Conservation (phyloP, 164 flowering plant genomes). For the Hamamelis virginiana region DNA sequence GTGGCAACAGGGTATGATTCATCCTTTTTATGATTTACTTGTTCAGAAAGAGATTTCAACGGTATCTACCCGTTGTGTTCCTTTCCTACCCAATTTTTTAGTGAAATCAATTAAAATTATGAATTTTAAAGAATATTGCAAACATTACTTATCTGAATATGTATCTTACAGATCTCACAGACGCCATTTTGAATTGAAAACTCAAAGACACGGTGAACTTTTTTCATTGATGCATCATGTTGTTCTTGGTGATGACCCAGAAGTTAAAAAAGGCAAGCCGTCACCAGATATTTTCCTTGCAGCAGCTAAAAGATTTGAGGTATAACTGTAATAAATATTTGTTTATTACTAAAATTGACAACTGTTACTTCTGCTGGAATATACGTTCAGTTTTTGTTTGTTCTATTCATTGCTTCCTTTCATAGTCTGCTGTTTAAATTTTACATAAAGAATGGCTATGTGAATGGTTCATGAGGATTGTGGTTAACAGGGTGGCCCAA, state of each 20-base stretch:
- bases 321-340: conserved; percentile 14
- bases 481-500: conserved; percentile 54
- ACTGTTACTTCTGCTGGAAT: not conserved
- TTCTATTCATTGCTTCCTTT: conserved; percentile 1
- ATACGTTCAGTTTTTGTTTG: not conserved
- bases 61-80: not conserved
- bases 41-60: not conserved
- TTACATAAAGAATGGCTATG: not conserved
- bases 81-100: not conserved
- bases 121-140: not conserved
- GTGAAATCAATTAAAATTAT: not conserved
- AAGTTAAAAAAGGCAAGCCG: conserved; percentile 90
- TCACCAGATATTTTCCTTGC: conserved; percentile 85
- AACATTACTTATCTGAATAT: conserved; percentile 5
- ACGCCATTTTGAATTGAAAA: conserved; percentile 80
- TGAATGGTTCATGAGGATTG: conserved; percentile 8
- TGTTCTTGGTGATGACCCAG: conserved; percentile 96
- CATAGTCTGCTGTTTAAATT: not conserved
- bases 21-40: not conserved
- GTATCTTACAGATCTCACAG: conserved; percentile 63
- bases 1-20: conserved; percentile 87
- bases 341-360: not conserved
- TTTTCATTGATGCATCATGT: conserved; percentile 90
- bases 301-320: conserved; percentile 94
- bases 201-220: conserved; percentile 73